Base-by-base conservation (phyloP, 257 asterid genomes). In the Perilla frutescens region DNA sequence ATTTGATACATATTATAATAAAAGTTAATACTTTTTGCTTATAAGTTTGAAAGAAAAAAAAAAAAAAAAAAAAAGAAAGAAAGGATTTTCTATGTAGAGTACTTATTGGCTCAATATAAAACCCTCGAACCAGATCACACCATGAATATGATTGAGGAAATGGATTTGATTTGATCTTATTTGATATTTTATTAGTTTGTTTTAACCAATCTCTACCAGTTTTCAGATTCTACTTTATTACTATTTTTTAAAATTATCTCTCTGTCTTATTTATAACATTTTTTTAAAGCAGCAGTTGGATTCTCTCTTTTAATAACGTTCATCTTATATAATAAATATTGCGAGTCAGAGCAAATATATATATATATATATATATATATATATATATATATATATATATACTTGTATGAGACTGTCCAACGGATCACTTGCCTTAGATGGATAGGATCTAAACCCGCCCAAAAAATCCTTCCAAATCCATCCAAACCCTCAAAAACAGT, bases 181-280 rank as follows among this genome's bases (percentile, higher is more conserved):
- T 34, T 32, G 26, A 4, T 59, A 5, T 59, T 47, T 59, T 32
- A 59, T 12, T 32, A 36, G 34, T 10, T 34, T 6, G 44, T 11
- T 36, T 55, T 34, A 59, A 36, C 43, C 45, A 59, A 34, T 59
- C 65, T 59, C 26, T 59, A 59, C 44, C 20, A 59, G 29, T 34
- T 12, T 59, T 47, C 13, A 10, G 51, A 47, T 47, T 39, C 45
- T 59, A 12, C 7, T 32, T 34, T 31, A 36, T 1, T 12, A 47
- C 51, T 4, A 34, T 1, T 59, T 11, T 34, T 59, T 59, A 10
- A 59, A 11, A 12, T 34, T 59, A 59, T 34, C 65, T 6, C 26
- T 5, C 26, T 34, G 45, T 34, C 14, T 9, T 34, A 57, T 32
- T 9, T 57, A 31, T 2, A 57, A 34, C 43, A 1, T 10, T 57